Evolutionary conservation across 768 basidiomycete species (phyloP).

Genomic region (Trametes maxima): DNA sequence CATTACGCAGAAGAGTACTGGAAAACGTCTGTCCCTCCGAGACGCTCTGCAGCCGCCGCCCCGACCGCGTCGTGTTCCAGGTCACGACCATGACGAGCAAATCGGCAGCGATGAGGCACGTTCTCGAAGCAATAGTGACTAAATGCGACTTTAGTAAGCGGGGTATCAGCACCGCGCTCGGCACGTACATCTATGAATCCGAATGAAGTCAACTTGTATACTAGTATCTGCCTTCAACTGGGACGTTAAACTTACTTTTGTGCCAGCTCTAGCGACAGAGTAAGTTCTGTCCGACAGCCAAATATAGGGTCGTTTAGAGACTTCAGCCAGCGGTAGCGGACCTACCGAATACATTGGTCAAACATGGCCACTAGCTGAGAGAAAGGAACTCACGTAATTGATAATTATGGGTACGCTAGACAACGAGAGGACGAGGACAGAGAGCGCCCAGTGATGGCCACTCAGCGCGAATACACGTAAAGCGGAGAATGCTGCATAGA

Average conservation of each 20-base stretch:
- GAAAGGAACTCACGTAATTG: neutral
- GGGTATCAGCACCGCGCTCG: neutral
- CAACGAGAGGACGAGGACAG: neutral
- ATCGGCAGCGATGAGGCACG: neutral
- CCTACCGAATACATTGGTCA: neutral
- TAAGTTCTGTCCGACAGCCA: neutral
- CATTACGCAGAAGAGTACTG: neutral
- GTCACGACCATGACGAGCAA: neutral
- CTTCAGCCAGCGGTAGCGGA: neutral
- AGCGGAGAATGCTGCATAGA: neutral
- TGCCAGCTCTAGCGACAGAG: neutral
- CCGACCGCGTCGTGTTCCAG: neutral
- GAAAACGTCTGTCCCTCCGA: neutral
- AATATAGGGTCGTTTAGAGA: neutral
- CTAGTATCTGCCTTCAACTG: no score
- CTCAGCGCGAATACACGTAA: neutral
- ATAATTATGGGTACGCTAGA: neutral
- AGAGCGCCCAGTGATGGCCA: neutral
- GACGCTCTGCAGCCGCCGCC: neutral
- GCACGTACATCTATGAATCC: neutral
- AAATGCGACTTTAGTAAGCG: neutral
- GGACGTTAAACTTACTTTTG: neutral
- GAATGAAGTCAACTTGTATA: neutral
- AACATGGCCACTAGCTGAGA: neutral
- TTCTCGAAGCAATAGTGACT: neutral